Evolutionary conservation across 768 basidiomycete species (phyloP).

Genomic region (Lactarius sp.): DNA sequence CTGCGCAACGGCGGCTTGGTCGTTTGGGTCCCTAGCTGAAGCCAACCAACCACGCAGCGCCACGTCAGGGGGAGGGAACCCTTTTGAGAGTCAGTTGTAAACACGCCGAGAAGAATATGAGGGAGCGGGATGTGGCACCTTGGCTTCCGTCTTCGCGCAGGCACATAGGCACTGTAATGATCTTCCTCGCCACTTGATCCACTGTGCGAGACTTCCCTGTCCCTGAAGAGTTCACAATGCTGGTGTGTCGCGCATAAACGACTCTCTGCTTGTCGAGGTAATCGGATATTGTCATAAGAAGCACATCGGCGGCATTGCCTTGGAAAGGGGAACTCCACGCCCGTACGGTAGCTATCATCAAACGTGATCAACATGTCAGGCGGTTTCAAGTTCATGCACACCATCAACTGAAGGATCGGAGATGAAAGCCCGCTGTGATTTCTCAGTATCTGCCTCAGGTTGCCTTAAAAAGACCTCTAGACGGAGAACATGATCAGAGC

Average conservation of each 20-base stretch:
- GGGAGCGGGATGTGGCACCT: neutral
- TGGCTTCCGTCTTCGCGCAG: neutral
- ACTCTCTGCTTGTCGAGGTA: neutral
- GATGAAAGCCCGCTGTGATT: neutral
- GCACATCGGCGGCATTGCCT: neutral
- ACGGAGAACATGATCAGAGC: neutral
- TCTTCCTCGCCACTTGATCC: neutral
- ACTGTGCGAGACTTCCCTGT: constrained; percentile 5
- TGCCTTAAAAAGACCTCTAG: neutral
- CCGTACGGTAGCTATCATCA: neutral
- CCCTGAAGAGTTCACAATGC: constrained; percentile 1
- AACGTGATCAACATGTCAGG: neutral
- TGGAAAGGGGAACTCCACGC: neutral
- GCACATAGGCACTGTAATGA: constrained; percentile 8
- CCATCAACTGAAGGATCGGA: neutral
- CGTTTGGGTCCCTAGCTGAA: neutral
- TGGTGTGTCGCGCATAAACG: neutral
- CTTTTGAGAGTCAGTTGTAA: neutral
- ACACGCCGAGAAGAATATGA: neutral
- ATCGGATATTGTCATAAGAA: neutral
- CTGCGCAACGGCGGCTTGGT: neutral
- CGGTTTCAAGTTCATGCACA: neutral
- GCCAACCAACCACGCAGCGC: neutral
- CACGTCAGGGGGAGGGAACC: neutral
- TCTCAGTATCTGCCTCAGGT: neutral